phyloP scores from a whole-genome alignment of 306 rosid genomes.

The Argentina anserina region DNA sequence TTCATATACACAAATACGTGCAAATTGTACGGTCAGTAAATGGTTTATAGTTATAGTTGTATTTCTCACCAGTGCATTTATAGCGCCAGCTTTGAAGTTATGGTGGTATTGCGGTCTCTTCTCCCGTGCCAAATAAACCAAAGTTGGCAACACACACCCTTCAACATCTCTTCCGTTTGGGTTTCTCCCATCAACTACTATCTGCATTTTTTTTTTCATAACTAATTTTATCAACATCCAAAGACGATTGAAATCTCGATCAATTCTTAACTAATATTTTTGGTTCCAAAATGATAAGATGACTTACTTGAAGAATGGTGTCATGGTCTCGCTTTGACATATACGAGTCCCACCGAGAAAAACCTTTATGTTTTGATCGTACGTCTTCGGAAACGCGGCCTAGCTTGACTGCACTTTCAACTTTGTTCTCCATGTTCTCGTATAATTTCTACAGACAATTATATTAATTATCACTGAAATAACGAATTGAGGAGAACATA shows the following conservation, averaged over 20 bases:
- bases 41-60: no score
- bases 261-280: background rate
- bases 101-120: slow-evolving; percentile 66
- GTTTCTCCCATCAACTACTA: slow-evolving; percentile 56
- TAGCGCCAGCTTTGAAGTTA: slow-evolving; percentile 80
- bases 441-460: slow-evolving; percentile 44
- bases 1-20: no score
- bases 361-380: slow-evolving; percentile 38
- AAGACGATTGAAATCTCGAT: no score
- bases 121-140: slow-evolving; percentile 73
- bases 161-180: slow-evolving; percentile 47
- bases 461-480: no score
- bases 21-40: no score
- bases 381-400: slow-evolving; percentile 49
- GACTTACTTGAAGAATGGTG: slow-evolving; percentile 52
- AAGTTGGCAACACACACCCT: slow-evolving; percentile 48
- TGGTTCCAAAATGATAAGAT: background rate
- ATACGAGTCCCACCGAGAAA: slow-evolving; percentile 58
- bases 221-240: background rate
- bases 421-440: slow-evolving; percentile 48
- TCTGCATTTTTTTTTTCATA: slow-evolving; percentile 16
- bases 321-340: slow-evolving; percentile 62
- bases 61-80: slow-evolving; percentile 42
- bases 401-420: slow-evolving; percentile 33
- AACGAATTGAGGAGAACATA: no score